These are phyloP conservation scores for Aotearoamyces nothofagi DNA, from an alignment of 2,329 filamentous ascomycete genomes.

Conservation along the genomic window DNA sequence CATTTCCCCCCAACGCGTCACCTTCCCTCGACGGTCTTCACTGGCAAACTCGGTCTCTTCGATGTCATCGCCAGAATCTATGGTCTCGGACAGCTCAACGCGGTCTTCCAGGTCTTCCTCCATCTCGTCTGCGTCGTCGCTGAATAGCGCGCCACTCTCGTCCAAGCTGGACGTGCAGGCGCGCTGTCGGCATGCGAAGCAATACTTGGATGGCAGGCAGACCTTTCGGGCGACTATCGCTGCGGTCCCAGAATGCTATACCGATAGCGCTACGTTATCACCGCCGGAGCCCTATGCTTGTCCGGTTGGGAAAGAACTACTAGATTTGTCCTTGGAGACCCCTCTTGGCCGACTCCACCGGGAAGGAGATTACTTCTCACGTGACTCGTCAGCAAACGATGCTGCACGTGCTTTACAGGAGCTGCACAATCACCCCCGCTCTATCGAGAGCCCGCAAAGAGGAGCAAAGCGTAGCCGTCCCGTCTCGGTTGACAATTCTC, in stretches of 20 bases:
- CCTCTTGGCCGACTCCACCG: conserved; percentile 29
- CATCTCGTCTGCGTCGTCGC: conserved; percentile 45
- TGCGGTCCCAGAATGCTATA: conserved; percentile 41
- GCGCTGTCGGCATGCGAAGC: conserved; percentile 47
- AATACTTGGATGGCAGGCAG: conserved; percentile 38
- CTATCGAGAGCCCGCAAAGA: conserved; percentile 11
- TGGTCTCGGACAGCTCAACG: conserved; percentile 43
- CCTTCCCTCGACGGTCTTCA: conserved; percentile 40
- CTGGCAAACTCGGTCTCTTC: conserved; percentile 48
- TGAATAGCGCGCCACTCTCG: conserved; percentile 40
- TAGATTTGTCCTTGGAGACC: conserved; percentile 32
- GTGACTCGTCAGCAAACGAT: conserved; percentile 29
- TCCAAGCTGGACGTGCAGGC: conserved; percentile 43
- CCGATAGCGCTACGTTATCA: conserved; percentile 32
- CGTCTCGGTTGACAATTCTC: conserved; percentile 38
- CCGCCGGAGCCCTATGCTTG: conserved; percentile 43
- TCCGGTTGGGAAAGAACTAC: conserved; percentile 34
- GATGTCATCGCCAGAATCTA: conserved; percentile 50
- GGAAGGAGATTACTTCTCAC: conserved; percentile 25
- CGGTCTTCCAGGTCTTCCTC: conserved; percentile 48
- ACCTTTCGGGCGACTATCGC: conserved; percentile 35
- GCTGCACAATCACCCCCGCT: conserved; percentile 37
- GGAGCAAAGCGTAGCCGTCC: conserved; percentile 45
- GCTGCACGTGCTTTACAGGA: conserved; percentile 44
- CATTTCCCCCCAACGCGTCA: conserved; percentile 36